Base-by-base conservation (phyloP, 805 yeast genomes). In the Wilhelminamyces savonicus region DNA sequence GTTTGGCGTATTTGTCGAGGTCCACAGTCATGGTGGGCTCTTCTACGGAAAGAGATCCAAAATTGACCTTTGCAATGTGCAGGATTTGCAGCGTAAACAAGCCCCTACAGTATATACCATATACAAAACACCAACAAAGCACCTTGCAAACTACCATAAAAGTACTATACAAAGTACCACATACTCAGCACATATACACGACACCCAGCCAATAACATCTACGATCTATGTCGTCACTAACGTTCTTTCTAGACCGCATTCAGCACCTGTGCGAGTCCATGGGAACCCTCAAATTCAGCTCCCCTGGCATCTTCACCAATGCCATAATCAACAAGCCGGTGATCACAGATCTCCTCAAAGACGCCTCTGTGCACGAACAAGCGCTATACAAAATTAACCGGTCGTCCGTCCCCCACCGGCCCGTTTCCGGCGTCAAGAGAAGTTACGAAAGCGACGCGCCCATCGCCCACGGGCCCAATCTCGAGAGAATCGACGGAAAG, bases 221-320 rank as follows among this genome's bases (percentile, higher is more conserved):
- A 10, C 21, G 10, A 13, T 21, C 17, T 10, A 50, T 46, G 51
- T 34, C 48, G 7, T 35, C 46, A 5, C 35, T 52, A 23, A 32
- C 32, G 16, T 50, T 51, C 39, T 47, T 46, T 24, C 33, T 59
- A 12, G 56, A 54, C 16, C 40, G 53, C 24, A 56, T 69, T 1
- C 55, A 62, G n/a, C 54, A 56, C 26, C 52, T 68, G 28, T 44
- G 62, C 4, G 60, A 58, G n/a, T 56, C 67, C 1, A 47, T 75
- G 7, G 51, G 59, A 16, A 48, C 58, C 7, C 59, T 69, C 3
- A 57, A 71, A 31, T 78, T 78, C 49, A 52, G 64, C 13, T 62
- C 69, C 0, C 74, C 82, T 0, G 84, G 85, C 0, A 68, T 76
- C 4, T 79, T 79, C 50, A 74, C 81, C 23, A 79, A 79, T 43